These are phyloP conservation scores for Capsella rubella DNA, from an alignment of 441 rosid species.

Conservation along the genomic window DNA sequence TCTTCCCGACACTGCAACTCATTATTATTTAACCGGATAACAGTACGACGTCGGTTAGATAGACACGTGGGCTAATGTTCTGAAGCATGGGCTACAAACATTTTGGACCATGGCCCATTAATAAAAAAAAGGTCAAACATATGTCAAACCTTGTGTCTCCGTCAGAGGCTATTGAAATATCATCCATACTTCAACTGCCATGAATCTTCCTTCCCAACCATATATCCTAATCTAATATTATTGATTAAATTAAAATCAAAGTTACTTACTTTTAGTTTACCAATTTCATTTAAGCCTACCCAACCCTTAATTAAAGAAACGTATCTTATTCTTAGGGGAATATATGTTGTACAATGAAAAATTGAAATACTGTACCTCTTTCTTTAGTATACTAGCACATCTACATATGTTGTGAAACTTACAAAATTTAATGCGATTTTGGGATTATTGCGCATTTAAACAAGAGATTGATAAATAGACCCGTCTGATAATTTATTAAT, in stretches of 20 bases:
- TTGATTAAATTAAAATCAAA: conserved; percentile 31
- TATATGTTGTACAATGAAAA: neutral
- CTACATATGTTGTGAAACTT: neutral
- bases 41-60: neutral
- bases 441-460: neutral
- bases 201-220: conserved; percentile 33
- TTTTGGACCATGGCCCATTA: conserved; percentile 1
- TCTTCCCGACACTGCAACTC: neutral
- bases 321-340: neutral
- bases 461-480: too few relatives aligned
- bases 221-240: neutral
- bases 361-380: too few relatives aligned
- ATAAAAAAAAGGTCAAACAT: neutral
- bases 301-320: neutral
- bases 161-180: conserved; percentile 22
- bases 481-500: neutral
- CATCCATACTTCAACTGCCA: conserved; percentile 26
- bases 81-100: conserved; percentile 14
- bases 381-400: too few relatives aligned
- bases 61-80: conserved; percentile 9
- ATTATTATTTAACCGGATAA: neutral
- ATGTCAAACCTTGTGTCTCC: neutral
- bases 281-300: neutral
- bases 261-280: neutral
- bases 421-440: neutral